These are phyloP conservation scores for Pezicula rhizophila DNA, from an alignment of 2,329 filamentous ascomycete genomes.

Conservation along the genomic window DNA sequence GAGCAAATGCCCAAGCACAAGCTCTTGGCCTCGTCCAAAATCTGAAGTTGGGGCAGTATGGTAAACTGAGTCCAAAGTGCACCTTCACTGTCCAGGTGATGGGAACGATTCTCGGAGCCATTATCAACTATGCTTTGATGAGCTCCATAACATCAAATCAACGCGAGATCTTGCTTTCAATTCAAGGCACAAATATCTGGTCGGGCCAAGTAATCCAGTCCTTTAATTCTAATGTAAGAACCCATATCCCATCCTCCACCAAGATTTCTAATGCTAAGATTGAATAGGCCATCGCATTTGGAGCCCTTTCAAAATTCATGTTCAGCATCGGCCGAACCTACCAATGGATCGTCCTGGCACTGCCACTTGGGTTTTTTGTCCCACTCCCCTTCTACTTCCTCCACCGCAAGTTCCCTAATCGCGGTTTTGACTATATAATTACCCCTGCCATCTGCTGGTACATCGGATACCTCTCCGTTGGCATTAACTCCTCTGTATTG, in stretches of 20 bases:
- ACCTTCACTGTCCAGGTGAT: slow-evolving; percentile 37
- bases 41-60: slow-evolving; percentile 31
- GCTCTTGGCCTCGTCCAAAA: slow-evolving; percentile 26
- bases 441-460: slow-evolving; percentile 37
- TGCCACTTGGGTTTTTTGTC: slow-evolving; percentile 35
- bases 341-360: slow-evolving; percentile 31
- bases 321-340: slow-evolving; percentile 34
- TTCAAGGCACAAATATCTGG: slow-evolving; percentile 40
- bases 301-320: slow-evolving; percentile 34
- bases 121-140: slow-evolving; percentile 40
- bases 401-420: slow-evolving; percentile 24
- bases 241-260: neutral
- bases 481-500: slow-evolving; percentile 32
- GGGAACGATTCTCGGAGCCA: slow-evolving; percentile 34
- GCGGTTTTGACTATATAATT: slow-evolving; percentile 31
- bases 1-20: slow-evolving; percentile 26
- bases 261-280: neutral
- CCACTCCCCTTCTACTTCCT: slow-evolving; percentile 35
- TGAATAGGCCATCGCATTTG: slow-evolving; percentile 29
- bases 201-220: slow-evolving; percentile 39
- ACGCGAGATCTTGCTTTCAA: slow-evolving; percentile 31
- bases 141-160: slow-evolving; percentile 37
- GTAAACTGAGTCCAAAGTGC: slow-evolving; percentile 29
- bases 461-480: slow-evolving; percentile 35
- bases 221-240: slow-evolving; percentile 32